Evolutionary conservation across 2,329 filamentous ascomycete genomes (phyloP).

Genomic region (Phialophora chinensis): DNA sequence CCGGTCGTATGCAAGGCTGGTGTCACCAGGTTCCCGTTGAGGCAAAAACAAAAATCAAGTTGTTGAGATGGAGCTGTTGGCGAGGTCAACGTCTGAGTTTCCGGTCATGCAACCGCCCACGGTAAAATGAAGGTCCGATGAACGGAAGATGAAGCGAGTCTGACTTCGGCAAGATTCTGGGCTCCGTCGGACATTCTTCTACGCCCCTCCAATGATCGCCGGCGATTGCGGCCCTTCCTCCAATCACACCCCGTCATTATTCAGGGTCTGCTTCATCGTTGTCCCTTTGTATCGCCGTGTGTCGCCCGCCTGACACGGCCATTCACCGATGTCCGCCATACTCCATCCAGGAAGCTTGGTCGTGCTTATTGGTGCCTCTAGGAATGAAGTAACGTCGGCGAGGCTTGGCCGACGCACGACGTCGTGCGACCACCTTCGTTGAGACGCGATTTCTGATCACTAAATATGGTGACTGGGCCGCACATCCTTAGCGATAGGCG

Average conservation of each 20-base stretch:
- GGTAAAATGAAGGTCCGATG: slow-evolving; percentile 26
- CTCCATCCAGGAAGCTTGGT: background rate
- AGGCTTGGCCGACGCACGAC: slow-evolving; percentile 12
- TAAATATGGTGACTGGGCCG: slow-evolving; percentile 5
- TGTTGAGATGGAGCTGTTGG: slow-evolving; percentile 3
- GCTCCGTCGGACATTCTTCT: slow-evolving; percentile 31
- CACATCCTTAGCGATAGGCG: background rate
- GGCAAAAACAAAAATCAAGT: background rate
- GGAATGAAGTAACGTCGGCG: slow-evolving; percentile 8
- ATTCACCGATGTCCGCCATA: slow-evolving; percentile 9
- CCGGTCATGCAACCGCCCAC: background rate
- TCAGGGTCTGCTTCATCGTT: slow-evolving; percentile 4
- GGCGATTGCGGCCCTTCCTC: background rate
- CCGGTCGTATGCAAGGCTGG: slow-evolving; percentile 1
- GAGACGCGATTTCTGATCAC: slow-evolving; percentile 5
- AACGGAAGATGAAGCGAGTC: slow-evolving; percentile 3
- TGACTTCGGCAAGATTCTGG: background rate
- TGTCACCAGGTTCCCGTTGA: background rate
- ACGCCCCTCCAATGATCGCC: slow-evolving; percentile 19
- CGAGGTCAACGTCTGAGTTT: background rate
- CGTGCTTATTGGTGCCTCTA: slow-evolving; percentile 8
- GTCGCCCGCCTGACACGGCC: slow-evolving; percentile 6
- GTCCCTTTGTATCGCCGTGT: slow-evolving; percentile 1
- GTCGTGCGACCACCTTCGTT: slow-evolving; percentile 14
- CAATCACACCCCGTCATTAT: background rate